Conservation (phyloP, 2,329 filamentous ascomycete species). For the Ascochyta rabiei region DNA sequence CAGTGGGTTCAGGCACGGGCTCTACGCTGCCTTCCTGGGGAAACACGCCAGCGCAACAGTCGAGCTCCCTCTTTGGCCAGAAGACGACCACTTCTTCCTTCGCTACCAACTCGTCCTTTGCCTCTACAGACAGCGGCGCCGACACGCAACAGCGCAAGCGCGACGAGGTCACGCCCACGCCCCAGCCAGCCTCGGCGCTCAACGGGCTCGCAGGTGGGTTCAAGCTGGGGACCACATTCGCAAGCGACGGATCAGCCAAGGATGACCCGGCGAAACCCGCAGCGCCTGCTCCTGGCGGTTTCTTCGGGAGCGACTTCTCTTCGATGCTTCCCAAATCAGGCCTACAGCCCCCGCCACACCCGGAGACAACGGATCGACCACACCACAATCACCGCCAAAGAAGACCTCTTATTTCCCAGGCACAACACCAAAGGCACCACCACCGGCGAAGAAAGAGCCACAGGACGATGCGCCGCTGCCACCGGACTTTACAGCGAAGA, state of each 20-base stretch:
- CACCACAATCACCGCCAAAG: constrained; percentile 43
- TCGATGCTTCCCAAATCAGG: constrained; percentile 59
- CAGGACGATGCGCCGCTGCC: constrained; percentile 48
- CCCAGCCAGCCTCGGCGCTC: constrained; percentile 35
- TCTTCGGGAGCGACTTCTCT: constrained; percentile 69
- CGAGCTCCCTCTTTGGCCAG: constrained; percentile 36
- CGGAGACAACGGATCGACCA: constrained; percentile 47
- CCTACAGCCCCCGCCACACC: constrained; percentile 43
- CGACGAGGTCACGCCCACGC: constrained; percentile 45
- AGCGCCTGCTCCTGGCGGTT: constrained; percentile 52
- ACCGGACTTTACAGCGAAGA: constrained; percentile 43
- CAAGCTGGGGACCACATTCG: constrained; percentile 72
- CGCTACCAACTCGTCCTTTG: constrained; percentile 35
- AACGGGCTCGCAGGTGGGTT: constrained; percentile 57
- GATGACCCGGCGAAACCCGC: constrained; percentile 62
- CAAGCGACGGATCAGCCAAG: constrained; percentile 65
- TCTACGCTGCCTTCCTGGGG: constrained; percentile 43
- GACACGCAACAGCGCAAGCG: constrained; percentile 26
- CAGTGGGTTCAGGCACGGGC: constrained; percentile 42
- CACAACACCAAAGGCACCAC: constrained; percentile 38
- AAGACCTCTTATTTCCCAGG: constrained; percentile 30
- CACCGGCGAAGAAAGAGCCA: constrained; percentile 36
- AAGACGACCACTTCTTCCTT: constrained; percentile 36
- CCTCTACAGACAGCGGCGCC: constrained; percentile 29
- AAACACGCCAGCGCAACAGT: constrained; percentile 39